Evolutionary conservation across 352 stramenopile species (phyloP).

Genomic region (Phytophthora cryptogea): DNA sequence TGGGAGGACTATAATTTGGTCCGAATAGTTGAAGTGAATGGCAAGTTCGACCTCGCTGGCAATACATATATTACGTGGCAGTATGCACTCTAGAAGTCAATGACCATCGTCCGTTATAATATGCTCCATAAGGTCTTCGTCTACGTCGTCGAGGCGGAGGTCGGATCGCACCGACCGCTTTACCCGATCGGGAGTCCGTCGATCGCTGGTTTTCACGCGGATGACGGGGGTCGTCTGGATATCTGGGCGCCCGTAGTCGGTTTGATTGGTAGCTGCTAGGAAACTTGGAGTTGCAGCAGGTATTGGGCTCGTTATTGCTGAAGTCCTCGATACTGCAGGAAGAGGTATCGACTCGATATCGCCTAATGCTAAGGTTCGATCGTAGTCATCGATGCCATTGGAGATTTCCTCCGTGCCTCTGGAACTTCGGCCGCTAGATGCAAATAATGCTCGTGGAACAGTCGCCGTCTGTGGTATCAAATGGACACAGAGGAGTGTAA

Average conservation of each 20-base stretch:
- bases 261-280: conserved; percentile 13
- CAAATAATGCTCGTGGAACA: background rate
- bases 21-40: background rate
- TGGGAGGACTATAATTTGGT: background rate
- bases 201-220: conserved; percentile 29
- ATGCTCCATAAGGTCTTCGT: conserved; percentile 72
- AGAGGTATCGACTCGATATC: conserved; percentile 22
- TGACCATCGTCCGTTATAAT: conserved; percentile 42
- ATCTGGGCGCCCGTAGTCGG: conserved; percentile 12
- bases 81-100: conserved; percentile 4
- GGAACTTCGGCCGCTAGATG: conserved; percentile 13
- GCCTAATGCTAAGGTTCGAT: conserved; percentile 3
- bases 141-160: conserved; percentile 60
- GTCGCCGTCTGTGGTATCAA: conserved; percentile 8
- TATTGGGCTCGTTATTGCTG: conserved; percentile 20
- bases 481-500: background rate
- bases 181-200: conserved; percentile 14
- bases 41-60: background rate
- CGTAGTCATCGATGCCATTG: conserved; percentile 13
- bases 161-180: conserved; percentile 16
- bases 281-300: conserved; percentile 14
- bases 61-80: conserved; percentile 12
- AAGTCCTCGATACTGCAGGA: conserved; percentile 7
- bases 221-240: conserved; percentile 23
- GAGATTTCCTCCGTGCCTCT: conserved; percentile 8